phyloP scores from a whole-genome alignment of 148 eudicot species.

The Pouteria glomerata region DNA sequence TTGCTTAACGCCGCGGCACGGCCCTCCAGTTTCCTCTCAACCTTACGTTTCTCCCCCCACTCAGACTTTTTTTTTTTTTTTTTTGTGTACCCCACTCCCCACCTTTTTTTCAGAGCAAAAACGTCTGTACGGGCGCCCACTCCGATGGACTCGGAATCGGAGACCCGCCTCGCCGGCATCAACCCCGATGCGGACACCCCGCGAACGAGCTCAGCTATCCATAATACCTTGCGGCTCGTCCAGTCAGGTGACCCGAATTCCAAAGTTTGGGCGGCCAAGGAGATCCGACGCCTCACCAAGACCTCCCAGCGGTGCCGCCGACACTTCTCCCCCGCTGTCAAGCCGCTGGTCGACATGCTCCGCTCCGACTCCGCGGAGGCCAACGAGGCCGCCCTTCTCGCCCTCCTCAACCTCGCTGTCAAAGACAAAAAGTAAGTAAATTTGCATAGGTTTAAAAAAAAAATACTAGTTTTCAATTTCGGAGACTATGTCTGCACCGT shows the following conservation, averaged over 20 bases:
- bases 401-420: slow-evolving; percentile 93
- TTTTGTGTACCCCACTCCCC: not conserved
- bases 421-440: slow-evolving; percentile 72
- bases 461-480: no score
- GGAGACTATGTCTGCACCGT: no score
- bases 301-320: slow-evolving; percentile 87
- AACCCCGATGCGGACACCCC: not conserved
- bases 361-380: slow-evolving; percentile 39
- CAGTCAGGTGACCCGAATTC: slow-evolving; percentile 41
- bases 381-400: slow-evolving; percentile 73
- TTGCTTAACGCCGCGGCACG: slow-evolving; percentile 11
- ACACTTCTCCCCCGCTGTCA: slow-evolving; percentile 59
- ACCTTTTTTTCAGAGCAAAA: no score
- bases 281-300: slow-evolving; percentile 89
- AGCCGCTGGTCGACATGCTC: slow-evolving; percentile 79
- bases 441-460: no score
- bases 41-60: not conserved
- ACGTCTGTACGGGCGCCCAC: no score
- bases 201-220: slow-evolving; percentile 16
- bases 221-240: slow-evolving; percentile 46
- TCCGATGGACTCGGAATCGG: no score
- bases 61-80: no score
- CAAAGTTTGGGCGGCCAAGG: slow-evolving; percentile 60
- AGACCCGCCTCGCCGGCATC: not conserved
- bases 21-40: no score